Conservation (phyloP, 306 rosid species). For the Notholithocarpus densiflorus region DNA sequence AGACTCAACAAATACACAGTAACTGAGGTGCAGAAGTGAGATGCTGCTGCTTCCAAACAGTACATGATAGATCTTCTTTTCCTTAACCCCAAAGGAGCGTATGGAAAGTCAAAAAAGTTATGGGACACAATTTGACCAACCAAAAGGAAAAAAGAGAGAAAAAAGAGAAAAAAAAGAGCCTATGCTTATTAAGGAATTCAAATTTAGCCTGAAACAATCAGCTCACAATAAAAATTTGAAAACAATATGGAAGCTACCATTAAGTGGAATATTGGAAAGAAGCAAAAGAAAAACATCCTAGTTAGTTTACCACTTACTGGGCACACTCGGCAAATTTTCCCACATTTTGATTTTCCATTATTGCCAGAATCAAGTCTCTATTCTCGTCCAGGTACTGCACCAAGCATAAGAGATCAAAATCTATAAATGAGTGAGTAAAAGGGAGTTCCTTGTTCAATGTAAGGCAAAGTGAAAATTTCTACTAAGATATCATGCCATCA, state of each 20-base stretch:
- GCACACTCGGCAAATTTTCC: slow-evolving; percentile 35
- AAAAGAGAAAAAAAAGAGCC: no score
- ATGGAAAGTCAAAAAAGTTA: neutral
- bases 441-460: neutral
- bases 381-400: slow-evolving; percentile 60
- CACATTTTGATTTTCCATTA: slow-evolving; percentile 41
- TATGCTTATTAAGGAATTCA: neutral
- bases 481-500: slow-evolving; percentile 2
- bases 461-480: slow-evolving; percentile 11
- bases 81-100: neutral
- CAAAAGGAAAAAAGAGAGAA: neutral
- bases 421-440: slow-evolving; percentile 1
- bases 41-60: neutral
- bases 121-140: neutral
- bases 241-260: slow-evolving; percentile 4
- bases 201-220: neutral
- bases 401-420: slow-evolving; percentile 22
- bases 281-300: neutral
- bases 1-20: no score
- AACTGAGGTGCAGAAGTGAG: neutral
- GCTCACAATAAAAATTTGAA: slow-evolving; percentile 1
- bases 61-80: neutral
- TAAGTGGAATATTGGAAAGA: slow-evolving; percentile 9
- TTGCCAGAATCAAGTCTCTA: slow-evolving; percentile 41
- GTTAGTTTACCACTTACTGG: slow-evolving; percentile 32